phyloP scores from a whole-genome alignment of 257 asterid species.

The Fraxinus cuspidata region DNA sequence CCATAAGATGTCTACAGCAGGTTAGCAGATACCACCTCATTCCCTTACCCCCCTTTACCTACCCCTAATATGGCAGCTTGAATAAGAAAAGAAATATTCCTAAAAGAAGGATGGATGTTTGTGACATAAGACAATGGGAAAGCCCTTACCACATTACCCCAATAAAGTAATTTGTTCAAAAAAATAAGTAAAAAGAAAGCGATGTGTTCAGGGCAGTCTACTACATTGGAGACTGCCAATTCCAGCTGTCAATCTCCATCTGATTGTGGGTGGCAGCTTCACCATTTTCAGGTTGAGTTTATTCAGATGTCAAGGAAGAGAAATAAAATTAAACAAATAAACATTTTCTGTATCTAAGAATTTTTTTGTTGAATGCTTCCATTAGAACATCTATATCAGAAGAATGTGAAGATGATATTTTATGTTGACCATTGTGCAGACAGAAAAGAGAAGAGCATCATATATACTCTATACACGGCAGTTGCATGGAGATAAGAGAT shows the following conservation, averaged over 20 bases:
- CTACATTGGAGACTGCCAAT: background rate
- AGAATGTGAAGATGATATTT: background rate
- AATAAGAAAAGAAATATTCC: too few species aligned
- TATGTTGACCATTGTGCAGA: background rate
- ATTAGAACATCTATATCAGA: background rate
- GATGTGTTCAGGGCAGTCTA: background rate
- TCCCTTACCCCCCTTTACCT: background rate
- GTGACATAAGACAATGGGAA: background rate
- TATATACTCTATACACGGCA: background rate
- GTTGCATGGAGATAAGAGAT: background rate
- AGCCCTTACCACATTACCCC: background rate
- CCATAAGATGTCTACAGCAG: background rate
- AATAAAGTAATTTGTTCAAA: background rate
- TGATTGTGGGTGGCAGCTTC: background rate
- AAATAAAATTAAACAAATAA: background rate
- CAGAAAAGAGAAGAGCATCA: background rate
- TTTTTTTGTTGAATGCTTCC: background rate
- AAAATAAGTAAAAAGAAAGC: background rate
- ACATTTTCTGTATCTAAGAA: background rate
- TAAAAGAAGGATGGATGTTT: background rate
- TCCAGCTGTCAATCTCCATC: background rate
- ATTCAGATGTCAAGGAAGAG: background rate
- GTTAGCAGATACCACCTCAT: background rate
- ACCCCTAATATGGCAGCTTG: background rate
- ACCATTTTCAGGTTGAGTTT: background rate